Conservation (phyloP, 2,329 filamentous ascomycete species). For the Epichloe bromicola region DNA sequence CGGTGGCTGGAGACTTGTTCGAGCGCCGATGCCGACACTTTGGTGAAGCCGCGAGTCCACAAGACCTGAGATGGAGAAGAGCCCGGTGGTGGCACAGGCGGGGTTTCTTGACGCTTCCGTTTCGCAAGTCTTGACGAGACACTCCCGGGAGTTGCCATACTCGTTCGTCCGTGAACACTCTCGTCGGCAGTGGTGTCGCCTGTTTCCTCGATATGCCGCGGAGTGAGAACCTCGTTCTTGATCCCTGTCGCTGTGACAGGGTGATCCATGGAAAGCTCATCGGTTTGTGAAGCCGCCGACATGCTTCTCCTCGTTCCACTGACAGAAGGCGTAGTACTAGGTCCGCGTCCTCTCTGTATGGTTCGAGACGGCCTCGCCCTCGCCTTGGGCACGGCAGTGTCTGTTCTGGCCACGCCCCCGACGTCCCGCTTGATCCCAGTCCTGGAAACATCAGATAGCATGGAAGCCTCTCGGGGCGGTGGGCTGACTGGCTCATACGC, state of each 20-base stretch:
- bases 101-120: constrained; percentile 43
- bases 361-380: constrained; percentile 24
- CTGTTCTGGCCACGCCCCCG: constrained; percentile 12
- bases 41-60: constrained; percentile 63
- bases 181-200: constrained; percentile 45
- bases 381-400: constrained; percentile 16
- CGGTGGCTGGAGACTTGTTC: constrained; percentile 68
- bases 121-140: constrained; percentile 31
- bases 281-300: constrained; percentile 32
- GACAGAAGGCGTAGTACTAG: constrained; percentile 23
- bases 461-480: constrained; percentile 25
- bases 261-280: constrained; percentile 34
- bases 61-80: constrained; percentile 57
- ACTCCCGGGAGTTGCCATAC: constrained; percentile 23
- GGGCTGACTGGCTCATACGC: constrained; percentile 48
- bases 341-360: constrained; percentile 21
- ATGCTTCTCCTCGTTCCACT: constrained; percentile 28
- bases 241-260: constrained; percentile 29
- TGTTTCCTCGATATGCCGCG: constrained; percentile 38
- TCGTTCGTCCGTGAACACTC: constrained; percentile 27
- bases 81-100: constrained; percentile 30
- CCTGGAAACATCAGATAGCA: constrained; percentile 21
- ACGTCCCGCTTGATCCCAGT: constrained; percentile 20
- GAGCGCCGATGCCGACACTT: constrained; percentile 58
- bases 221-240: constrained; percentile 48